phyloP scores from a whole-genome alignment of 345 rosid species.

The Punica granatum region DNA sequence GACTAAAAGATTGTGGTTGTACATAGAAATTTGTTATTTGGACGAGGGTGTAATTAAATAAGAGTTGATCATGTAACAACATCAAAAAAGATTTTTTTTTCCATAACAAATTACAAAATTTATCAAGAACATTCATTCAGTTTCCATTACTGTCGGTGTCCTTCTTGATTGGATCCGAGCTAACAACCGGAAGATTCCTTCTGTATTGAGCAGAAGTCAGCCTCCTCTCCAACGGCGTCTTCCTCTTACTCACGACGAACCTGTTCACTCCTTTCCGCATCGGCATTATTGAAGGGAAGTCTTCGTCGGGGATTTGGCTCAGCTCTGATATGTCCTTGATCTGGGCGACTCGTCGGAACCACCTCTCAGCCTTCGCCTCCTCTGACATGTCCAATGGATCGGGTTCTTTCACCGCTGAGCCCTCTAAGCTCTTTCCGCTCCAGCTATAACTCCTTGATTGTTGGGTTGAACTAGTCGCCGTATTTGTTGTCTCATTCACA shows the following conservation, averaged over 20 bases:
- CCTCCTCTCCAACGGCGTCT: slow-evolving; percentile 84
- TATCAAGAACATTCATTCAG: background rate
- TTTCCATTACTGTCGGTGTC: slow-evolving; percentile 26
- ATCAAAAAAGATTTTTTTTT: background rate
- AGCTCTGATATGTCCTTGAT: slow-evolving; percentile 93
- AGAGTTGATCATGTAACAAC: background rate
- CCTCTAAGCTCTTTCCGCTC: slow-evolving; percentile 80
- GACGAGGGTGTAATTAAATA: background rate
- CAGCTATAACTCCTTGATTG: slow-evolving; percentile 26
- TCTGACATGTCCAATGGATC: slow-evolving; percentile 95
- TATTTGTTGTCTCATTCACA: slow-evolving; percentile 7
- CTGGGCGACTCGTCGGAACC: slow-evolving; percentile 88
- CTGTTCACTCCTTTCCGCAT: slow-evolving; percentile 98
- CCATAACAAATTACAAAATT: background rate
- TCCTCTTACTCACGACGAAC: slow-evolving; percentile 94
- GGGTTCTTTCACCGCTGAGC: slow-evolving; percentile 77
- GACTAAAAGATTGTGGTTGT: no score
- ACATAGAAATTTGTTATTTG: no score
- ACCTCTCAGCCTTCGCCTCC: slow-evolving; percentile 97
- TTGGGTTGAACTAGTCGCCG: slow-evolving; percentile 12
- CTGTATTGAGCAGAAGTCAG: slow-evolving; percentile 74
- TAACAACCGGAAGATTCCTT: slow-evolving; percentile 46
- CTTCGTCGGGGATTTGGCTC: slow-evolving; percentile 97
- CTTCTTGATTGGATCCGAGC: slow-evolving; percentile 38
- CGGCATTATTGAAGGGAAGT: slow-evolving; percentile 97